phyloP scores from a whole-genome alignment of 2,329 filamentous ascomycete species.

The Botrytis fabae region DNA sequence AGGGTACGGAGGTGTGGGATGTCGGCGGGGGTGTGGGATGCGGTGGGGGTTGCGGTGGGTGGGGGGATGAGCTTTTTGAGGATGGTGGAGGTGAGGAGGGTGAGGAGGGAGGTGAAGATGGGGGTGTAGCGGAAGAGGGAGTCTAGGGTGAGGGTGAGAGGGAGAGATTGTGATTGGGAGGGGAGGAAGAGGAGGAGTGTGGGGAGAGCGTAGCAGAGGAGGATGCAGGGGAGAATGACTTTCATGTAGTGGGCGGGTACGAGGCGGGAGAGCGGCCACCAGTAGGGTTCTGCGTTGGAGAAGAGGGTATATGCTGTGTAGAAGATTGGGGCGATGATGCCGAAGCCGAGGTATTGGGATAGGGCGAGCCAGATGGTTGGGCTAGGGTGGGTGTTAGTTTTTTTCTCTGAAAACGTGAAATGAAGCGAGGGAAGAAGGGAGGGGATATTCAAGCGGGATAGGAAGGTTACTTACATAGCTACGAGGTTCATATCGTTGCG shows the following conservation, averaged over 20 bases:
- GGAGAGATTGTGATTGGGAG: neutral
- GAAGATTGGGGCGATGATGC: neutral
- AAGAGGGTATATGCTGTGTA: conserved; percentile 11
- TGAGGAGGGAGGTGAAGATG: conserved; percentile 3
- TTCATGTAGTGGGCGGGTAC: conserved; percentile 9
- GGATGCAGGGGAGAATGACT: neutral
- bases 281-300: conserved; percentile 8
- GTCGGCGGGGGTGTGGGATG: conserved; percentile 1
- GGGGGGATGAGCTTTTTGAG: neutral
- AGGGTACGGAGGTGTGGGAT: neutral
- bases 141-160: neutral
- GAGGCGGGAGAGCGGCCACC: conserved; percentile 18
- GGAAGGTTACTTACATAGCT: conserved; percentile 6
- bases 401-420: neutral
- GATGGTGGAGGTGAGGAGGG: neutral
- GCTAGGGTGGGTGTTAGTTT: neutral
- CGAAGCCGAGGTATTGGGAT: conserved; percentile 11
- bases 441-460: too few species aligned
- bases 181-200: neutral
- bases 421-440: too few species aligned
- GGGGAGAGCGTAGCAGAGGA: neutral
- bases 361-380: conserved; percentile 12
- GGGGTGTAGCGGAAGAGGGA: neutral
- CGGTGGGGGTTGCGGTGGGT: neutral
- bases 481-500: conserved; percentile 18